A percentile compares a stretch with the other conserved stretches of the same genome.
These are phyloP conservation scores for Boletus coccyginus DNA, from an alignment of 768 basidiomycete species.

Conservation along the genomic window DNA sequence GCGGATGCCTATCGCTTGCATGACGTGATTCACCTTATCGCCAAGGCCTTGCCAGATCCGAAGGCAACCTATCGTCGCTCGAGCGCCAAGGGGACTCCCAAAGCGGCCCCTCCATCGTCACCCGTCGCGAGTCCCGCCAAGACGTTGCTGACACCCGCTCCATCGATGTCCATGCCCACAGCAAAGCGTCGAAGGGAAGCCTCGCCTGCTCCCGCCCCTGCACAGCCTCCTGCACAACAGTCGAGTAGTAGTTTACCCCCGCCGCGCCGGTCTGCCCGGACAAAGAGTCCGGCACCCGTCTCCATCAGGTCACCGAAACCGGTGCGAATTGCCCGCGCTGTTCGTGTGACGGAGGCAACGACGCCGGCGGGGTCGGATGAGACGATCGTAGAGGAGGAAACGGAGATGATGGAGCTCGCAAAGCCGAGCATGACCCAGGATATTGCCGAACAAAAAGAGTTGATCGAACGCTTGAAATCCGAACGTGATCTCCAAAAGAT, in stretches of 20 bases:
- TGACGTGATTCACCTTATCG: constrained; percentile 60
- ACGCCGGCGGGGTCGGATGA: constrained; percentile 59
- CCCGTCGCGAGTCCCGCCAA: constrained; percentile 23
- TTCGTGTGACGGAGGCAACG: constrained; percentile 33
- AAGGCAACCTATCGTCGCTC: constrained; percentile 76
- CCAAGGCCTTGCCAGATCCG: constrained; percentile 75
- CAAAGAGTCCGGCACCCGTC: constrained; percentile 37
- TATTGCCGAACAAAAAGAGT: constrained; percentile 71
- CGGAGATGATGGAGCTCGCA: constrained; percentile 53
- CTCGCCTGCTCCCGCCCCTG: constrained; percentile 36
- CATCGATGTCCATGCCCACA: constrained; percentile 40
- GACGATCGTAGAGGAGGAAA: constrained; percentile 65
- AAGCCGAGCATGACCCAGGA: constrained; percentile 67
- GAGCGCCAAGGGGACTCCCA: constrained; percentile 32
- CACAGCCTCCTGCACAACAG: constrained; percentile 13
- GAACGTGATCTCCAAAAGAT: constrained; percentile 44
- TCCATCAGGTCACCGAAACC: constrained; percentile 38
- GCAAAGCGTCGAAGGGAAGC: constrained; percentile 68
- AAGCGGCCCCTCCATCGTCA: constrained; percentile 28
- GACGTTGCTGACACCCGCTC: constrained; percentile 33
- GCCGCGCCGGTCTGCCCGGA: constrained; percentile 43
- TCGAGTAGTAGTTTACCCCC: constrained; percentile 34
- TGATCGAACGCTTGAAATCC: constrained; percentile 71
- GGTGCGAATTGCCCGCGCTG: constrained; percentile 17
- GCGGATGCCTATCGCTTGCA: constrained; percentile 66